These are phyloP conservation scores for Pythium oligandrum DNA, from an alignment of 352 stramenopile genomes.

Conservation along the genomic window DNA sequence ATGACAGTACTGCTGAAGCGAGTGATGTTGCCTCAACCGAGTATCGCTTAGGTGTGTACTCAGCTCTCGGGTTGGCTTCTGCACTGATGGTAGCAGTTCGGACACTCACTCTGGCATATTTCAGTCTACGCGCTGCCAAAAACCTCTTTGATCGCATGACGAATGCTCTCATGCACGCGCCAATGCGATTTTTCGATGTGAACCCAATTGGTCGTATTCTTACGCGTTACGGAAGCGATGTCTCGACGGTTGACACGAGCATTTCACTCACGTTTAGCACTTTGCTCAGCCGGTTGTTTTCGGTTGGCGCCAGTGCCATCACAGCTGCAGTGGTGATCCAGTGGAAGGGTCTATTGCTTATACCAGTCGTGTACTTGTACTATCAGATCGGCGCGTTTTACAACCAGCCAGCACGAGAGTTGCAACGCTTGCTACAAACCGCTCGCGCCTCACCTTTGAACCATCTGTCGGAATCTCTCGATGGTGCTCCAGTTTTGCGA, in stretches of 20 bases:
- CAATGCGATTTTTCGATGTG: slow-evolving; percentile 87
- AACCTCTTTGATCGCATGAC: slow-evolving; percentile 83
- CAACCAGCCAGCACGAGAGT: slow-evolving; percentile 32
- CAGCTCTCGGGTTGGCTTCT: background rate
- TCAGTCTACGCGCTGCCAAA: slow-evolving; percentile 17
- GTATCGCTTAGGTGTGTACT: background rate
- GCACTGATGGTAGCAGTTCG: background rate
- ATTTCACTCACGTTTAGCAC: slow-evolving; percentile 5
- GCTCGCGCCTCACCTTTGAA: slow-evolving; percentile 36
- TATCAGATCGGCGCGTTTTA: slow-evolving; percentile 38
- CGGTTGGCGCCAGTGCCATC: slow-evolving; percentile 44
- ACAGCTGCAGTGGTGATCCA: slow-evolving; percentile 61
- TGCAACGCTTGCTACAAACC: slow-evolving; percentile 39
- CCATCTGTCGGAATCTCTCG: slow-evolving; percentile 37
- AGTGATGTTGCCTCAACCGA: background rate
- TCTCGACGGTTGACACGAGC: slow-evolving; percentile 77
- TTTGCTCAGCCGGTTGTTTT: slow-evolving; percentile 49
- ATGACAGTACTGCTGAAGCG: background rate
- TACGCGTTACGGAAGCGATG: slow-evolving; percentile 83
- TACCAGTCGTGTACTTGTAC: slow-evolving; percentile 75
- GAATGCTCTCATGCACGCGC: slow-evolving; percentile 68
- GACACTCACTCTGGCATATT: background rate
- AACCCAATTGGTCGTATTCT: slow-evolving; percentile 84
- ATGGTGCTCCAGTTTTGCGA: slow-evolving; percentile 35
- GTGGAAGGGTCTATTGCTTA: slow-evolving; percentile 47